A percentile compares a stretch with the other conserved stretches of the same genome.
These are phyloP conservation scores for Heliosperma pusillum DNA, from an alignment of 148 eudicot species.

Conservation along the genomic window DNA sequence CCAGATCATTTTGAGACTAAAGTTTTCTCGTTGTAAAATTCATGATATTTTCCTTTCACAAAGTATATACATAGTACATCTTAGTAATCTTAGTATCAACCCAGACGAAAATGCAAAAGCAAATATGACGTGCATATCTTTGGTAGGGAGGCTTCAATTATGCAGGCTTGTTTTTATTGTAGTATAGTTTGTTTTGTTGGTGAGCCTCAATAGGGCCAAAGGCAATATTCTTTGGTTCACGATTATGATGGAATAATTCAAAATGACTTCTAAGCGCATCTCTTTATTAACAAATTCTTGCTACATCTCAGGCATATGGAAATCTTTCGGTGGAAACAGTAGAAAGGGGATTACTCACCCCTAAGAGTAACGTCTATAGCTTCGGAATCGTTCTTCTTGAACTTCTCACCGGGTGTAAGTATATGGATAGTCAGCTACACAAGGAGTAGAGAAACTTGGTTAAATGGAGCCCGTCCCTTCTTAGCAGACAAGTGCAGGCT, in stretches of 20 bases:
- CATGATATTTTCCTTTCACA: no score
- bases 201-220: neutral
- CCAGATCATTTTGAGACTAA: no score
- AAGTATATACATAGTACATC: no score
- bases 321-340: conserved; percentile 77
- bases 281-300: neutral
- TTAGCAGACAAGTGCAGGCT: conserved; percentile 75
- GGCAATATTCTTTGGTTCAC: no score
- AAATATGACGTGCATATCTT: neutral
- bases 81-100: neutral
- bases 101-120: neutral
- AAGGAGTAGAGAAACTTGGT: conserved; percentile 89
- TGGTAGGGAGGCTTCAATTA: no score
- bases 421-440: conserved; percentile 56
- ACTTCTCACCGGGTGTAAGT: conserved; percentile 81
- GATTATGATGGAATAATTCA: no score
- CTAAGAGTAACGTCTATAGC: conserved; percentile 90
- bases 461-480: conserved; percentile 82
- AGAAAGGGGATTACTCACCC: conserved; percentile 79
- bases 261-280: neutral
- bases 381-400: conserved; percentile 88
- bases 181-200: neutral
- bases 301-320: conserved; percentile 55
- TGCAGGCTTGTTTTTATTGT: no score
- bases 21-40: no score